Conservation (phyloP, 2,329 filamentous ascomycete species). For the Penicillium sp. region DNA sequence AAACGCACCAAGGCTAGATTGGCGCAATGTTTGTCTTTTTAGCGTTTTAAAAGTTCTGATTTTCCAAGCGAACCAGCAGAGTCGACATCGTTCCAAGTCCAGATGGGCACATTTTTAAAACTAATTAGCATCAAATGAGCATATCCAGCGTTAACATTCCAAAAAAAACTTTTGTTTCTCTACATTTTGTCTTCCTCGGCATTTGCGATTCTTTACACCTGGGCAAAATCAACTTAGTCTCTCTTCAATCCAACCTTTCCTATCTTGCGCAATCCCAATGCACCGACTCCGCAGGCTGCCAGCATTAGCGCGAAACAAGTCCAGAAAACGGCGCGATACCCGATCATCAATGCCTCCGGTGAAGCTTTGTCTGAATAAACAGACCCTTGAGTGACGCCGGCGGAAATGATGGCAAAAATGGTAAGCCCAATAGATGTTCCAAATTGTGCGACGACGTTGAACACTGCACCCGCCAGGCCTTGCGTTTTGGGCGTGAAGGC, state of each 20-base stretch:
- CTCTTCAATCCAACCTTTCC: slow-evolving; percentile 54
- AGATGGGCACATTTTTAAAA: neutral
- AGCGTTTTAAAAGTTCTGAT: slow-evolving; percentile 7
- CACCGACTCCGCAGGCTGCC: slow-evolving; percentile 41
- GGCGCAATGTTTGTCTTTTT: neutral
- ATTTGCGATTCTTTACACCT: too few species aligned
- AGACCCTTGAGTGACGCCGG: slow-evolving; percentile 43
- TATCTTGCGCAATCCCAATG: slow-evolving; percentile 47
- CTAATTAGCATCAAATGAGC: neutral
- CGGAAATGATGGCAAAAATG: slow-evolving; percentile 51
- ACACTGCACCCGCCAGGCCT: slow-evolving; percentile 62
- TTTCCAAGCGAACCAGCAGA: slow-evolving; percentile 1
- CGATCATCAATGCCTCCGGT: slow-evolving; percentile 48
- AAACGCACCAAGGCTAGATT: too few species aligned
- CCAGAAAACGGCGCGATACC: slow-evolving; percentile 58
- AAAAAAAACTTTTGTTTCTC: neutral
- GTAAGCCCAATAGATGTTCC: slow-evolving; percentile 57
- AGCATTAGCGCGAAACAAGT: slow-evolving; percentile 51
- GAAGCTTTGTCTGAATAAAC: slow-evolving; percentile 23
- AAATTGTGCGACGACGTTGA: slow-evolving; percentile 60
- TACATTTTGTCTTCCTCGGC: too few species aligned
- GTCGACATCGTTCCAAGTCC: neutral
- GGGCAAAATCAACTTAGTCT: slow-evolving; percentile 12
- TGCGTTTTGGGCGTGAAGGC: slow-evolving; percentile 60
- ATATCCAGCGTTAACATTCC: too few species aligned